phyloP scores from a whole-genome alignment of 2,329 filamentous ascomycete species.

The Fonsecaea nubica region DNA sequence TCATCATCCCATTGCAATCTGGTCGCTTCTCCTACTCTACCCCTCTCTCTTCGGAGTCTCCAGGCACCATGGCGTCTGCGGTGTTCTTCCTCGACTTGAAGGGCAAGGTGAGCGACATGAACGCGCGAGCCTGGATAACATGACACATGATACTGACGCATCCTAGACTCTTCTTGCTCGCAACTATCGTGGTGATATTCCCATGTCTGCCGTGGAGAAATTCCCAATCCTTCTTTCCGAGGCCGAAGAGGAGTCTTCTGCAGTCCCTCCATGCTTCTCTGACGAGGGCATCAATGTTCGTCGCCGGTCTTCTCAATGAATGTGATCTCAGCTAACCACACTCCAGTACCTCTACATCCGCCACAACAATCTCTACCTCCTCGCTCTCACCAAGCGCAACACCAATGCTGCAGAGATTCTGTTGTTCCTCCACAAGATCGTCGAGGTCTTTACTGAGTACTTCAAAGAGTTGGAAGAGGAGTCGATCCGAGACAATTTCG shows the following conservation, averaged over 20 bases:
- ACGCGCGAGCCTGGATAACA: background rate
- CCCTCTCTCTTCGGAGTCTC: background rate
- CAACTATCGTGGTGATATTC: conserved; percentile 98
- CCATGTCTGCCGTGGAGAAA: conserved; percentile 98
- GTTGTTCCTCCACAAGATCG: conserved; percentile 95
- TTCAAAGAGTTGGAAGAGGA: conserved; percentile 99
- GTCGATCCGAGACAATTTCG: conserved; percentile 98
- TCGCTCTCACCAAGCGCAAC: conserved; percentile 97
- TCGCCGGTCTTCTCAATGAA: conserved; percentile 38
- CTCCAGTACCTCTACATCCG: conserved; percentile 94
- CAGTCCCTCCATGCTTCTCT: conserved; percentile 96
- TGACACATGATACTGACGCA: conserved; percentile 21
- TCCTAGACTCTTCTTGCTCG: conserved; percentile 91
- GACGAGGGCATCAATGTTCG: conserved; percentile 96
- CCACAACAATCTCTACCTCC: conserved; percentile 98
- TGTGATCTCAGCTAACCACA: conserved; percentile 17
- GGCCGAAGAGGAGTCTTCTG: conserved; percentile 98
- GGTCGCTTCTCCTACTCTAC: background rate
- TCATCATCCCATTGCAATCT: background rate
- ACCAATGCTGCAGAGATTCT: conserved; percentile 98
- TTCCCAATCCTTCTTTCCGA: conserved; percentile 95
- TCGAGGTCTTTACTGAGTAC: conserved; percentile 99
- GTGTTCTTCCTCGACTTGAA: conserved; percentile 99
- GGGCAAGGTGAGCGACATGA: conserved; percentile 77
- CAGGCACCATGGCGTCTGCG: conserved; percentile 82